phyloP scores from a whole-genome alignment of 2,329 filamentous ascomycete species.

The Didymella pinodella region DNA sequence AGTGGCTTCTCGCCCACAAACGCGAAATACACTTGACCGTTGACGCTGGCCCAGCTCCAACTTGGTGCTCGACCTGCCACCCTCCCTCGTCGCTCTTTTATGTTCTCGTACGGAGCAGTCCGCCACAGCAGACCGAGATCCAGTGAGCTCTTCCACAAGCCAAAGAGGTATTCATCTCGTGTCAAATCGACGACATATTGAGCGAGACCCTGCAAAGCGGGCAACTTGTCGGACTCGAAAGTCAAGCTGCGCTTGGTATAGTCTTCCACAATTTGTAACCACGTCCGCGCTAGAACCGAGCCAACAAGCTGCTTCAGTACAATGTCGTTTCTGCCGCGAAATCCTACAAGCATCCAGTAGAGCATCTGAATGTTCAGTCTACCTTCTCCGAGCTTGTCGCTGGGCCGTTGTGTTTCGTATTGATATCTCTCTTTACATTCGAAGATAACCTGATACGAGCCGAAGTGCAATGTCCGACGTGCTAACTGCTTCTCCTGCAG shows the following conservation, averaged over 20 bases:
- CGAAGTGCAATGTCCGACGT: neutral
- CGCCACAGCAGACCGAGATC: neutral
- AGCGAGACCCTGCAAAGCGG: neutral
- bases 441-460: neutral
- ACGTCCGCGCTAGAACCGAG: neutral
- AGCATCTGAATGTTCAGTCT: neutral
- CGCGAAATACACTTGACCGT: neutral
- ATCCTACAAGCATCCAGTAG: neutral
- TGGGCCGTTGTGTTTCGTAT: neutral
- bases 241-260: neutral
- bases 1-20: neutral
- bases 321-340: neutral
- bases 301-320: neutral
- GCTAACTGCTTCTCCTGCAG: neutral
- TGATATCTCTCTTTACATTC: neutral
- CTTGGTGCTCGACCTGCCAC: neutral
- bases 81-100: neutral
- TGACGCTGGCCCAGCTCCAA: neutral
- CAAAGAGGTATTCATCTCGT: neutral
- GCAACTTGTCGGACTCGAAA: neutral
- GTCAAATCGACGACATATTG: neutral
- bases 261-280: neutral
- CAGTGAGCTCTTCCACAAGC: neutral
- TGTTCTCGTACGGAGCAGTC: neutral
- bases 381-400: neutral